Evolutionary conservation across 2,329 filamentous ascomycete genomes (phyloP), one percentile per base, ranked within the genome.

Genomic region (Aspergillus candidus): DNA sequence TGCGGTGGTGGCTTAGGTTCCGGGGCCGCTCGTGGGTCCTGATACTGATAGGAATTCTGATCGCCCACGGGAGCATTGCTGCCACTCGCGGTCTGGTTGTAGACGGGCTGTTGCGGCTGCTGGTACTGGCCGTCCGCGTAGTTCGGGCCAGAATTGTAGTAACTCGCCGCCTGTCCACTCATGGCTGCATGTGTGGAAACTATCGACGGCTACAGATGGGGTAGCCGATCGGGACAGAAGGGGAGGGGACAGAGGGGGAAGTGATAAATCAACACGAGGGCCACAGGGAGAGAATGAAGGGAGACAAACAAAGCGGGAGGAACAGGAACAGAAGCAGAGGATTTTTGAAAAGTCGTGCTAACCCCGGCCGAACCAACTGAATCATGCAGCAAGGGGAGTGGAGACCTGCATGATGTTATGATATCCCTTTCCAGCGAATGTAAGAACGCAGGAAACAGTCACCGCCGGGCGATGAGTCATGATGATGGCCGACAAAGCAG

Each of bases 91-190:
- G 40, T 40, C 18, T 44, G 45, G n/a, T 58, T 47, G 41, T 51
- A 45, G 15, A 35, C 15, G 6, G 44, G 44, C 7, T 53, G 45
- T 32, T 51, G 55, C 17, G 41, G 51, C 37, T 45, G 55, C 36
- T 51, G 51, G 13, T 33, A 33, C 35, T 52, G 51, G 22, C 43
- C 42, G 12, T 55, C 57, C 11, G 32, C 44, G 41, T 53, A 54
- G 38, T 51, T 50, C 49, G 62, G 59, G 22, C 47, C 51, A 6
- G 53, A 49, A 41, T 66, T 57, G 47, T 68, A 68, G 40, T 68
- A 68, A 42, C 56, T 60, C 10, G 59, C 59, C 13, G 65, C 64
- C 51, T 68, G 58, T 38, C 63, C 65, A 52, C 61, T 66, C 64
- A 67, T 67, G 35, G 38, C 47, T 49, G 46, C 48, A 48, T 35